Conservation (phyloP, 2,329 filamentous ascomycete species). For the Arthroderma sp. region DNA sequence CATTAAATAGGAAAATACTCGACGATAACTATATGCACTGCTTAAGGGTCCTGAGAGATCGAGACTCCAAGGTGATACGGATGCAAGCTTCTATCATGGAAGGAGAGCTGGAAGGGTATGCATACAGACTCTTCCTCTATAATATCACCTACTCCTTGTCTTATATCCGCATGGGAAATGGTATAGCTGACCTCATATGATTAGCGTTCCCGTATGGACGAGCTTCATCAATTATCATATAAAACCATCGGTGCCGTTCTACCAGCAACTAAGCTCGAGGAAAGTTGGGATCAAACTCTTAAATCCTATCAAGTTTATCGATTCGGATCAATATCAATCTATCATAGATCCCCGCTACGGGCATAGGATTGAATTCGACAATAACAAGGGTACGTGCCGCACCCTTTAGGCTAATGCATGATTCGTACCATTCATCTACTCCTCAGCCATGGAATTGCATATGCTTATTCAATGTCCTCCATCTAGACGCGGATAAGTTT, state of each 20-base stretch:
- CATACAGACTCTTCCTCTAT: not conserved
- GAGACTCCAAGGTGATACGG: slow-evolving; percentile 37
- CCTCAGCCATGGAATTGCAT: too few relatives aligned
- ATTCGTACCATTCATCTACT: not conserved
- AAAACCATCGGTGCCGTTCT: slow-evolving; percentile 33
- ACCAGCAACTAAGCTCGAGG: slow-evolving; percentile 28
- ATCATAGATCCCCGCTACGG: slow-evolving; percentile 23
- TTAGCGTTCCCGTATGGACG: slow-evolving; percentile 47
- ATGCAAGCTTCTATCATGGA: slow-evolving; percentile 43
- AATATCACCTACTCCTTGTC: not conserved
- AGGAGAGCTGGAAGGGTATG: slow-evolving; percentile 38
- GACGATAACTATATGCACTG: slow-evolving; percentile 41
- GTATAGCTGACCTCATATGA: not conserved
- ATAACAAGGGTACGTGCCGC: slow-evolving; percentile 15
- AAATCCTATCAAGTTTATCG: slow-evolving; percentile 38
- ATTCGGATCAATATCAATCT: slow-evolving; percentile 35
- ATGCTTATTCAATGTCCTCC: too few relatives aligned
- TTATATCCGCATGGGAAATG: not conserved
- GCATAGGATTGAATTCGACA: slow-evolving; percentile 28
- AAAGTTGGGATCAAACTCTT: slow-evolving; percentile 38
- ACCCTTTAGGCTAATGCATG: not conserved
- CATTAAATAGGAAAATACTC: slow-evolving; percentile 33
- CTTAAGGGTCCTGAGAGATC: slow-evolving; percentile 42
- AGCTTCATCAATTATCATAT: slow-evolving; percentile 41
- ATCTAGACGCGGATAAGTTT: too few relatives aligned